A percentile compares a stretch with the other conserved stretches of the same genome.
Evolutionary conservation across 371 early-diverging fungal species (phyloP).

Genomic region (Mucor indicus): DNA sequence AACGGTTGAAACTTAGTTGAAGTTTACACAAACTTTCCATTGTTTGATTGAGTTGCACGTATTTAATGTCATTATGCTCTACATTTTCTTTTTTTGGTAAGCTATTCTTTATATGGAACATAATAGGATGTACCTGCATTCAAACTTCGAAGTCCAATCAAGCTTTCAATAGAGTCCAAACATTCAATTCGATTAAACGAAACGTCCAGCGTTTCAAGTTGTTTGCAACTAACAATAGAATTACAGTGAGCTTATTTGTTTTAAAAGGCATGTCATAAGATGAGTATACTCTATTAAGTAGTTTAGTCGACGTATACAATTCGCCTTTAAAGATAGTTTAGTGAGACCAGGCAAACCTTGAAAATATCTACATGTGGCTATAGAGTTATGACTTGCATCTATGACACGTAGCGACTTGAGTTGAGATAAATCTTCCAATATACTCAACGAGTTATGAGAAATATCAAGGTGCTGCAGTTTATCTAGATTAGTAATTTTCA

Average conservation of each 20-base stretch:
- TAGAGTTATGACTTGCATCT: slow-evolving; percentile 46
- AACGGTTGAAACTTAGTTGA: slow-evolving; percentile 45
- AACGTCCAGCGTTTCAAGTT: slow-evolving; percentile 51
- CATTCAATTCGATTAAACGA: slow-evolving; percentile 51
- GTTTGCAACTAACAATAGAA: slow-evolving; percentile 12
- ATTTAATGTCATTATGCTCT: slow-evolving; percentile 54
- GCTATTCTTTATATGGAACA: no score
- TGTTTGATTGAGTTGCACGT: slow-evolving; percentile 36
- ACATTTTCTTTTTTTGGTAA: background rate
- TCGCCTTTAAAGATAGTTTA: slow-evolving; percentile 40
- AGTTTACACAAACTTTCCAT: slow-evolving; percentile 38
- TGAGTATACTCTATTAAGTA: slow-evolving; percentile 18
- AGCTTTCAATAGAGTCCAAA: slow-evolving; percentile 40
- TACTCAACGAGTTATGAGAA: slow-evolving; percentile 42
- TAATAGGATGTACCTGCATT: slow-evolving; percentile 14
- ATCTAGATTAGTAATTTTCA: slow-evolving; percentile 33
- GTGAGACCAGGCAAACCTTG: slow-evolving; percentile 39
- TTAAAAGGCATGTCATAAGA: no score
- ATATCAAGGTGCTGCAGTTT: slow-evolving; percentile 49
- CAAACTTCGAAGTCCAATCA: slow-evolving; percentile 32
- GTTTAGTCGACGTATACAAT: slow-evolving; percentile 32
- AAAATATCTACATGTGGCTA: slow-evolving; percentile 40
- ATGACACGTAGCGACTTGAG: slow-evolving; percentile 30
- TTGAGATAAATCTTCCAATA: slow-evolving; percentile 30
- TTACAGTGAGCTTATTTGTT: background rate